Base-by-base conservation (phyloP, 2,329 filamentous ascomycete species). In the Aspergillus vadensis region DNA sequence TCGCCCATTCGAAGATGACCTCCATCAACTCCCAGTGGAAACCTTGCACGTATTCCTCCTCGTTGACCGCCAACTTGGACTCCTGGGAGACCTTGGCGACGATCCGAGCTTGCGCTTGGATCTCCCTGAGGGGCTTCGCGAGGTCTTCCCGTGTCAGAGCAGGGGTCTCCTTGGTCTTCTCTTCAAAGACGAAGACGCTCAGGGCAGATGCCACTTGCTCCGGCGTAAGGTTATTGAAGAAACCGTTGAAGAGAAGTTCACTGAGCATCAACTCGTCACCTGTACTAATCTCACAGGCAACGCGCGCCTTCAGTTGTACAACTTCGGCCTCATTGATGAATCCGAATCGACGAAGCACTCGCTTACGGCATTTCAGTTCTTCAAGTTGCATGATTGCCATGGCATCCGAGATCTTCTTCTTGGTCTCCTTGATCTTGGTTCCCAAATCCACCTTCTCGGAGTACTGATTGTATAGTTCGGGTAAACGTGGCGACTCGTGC, bases 21-120 rank as follows among this genome's bases (percentile, higher is more conserved):
- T 97, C 94, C 94, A 99, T 98, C 54, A 99, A 82, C 80, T 98
- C 89, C 82, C 88, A 93, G 81, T 97, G 97, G 80, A 99, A 90
- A 54, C 88, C 89, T 69, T 91, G 83, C 21, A 95, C 86, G 71
- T 97, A 99, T 71, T 97, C 93, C 55, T 98, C 92, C 76, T 98
- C 94, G 68, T 97, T 95, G n/a, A 97, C 79, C 9, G 91, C 85
- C 47, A 99, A 82, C 80, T 99, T 99, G 77, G 91, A 95, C 79
- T 99, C 95, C 74, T 92, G 88, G 58, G 91, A 95, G 60, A 99
- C 90, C 81, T 97, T 97, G 65, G 94, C 95, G 62, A 99, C 88
- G 55, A 91, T 87, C 63, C 91, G 85, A 9, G 95, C 95, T 79
- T 97, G 92, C 21, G 88, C 86, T 75, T 96, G 90, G 41, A 99